These are phyloP conservation scores for Alternaria longipes DNA, from an alignment of 2,329 filamentous ascomycete species.

Conservation along the genomic window DNA sequence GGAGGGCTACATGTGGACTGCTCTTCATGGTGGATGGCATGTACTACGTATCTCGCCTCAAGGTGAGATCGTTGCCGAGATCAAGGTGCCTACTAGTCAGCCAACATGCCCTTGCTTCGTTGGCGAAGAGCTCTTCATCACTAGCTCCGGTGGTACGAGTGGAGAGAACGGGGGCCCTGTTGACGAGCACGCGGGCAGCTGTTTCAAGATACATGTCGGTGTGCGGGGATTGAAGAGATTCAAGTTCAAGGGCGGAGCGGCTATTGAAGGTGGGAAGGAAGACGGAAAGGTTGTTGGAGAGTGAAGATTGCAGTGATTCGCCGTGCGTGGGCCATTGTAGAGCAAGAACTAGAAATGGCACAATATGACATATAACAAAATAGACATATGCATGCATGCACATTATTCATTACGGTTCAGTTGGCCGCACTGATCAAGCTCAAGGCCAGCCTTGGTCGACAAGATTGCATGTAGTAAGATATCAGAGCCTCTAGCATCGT, in stretches of 20 bases:
- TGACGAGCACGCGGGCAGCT: slow-evolving; percentile 71
- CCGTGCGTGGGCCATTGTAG: not conserved
- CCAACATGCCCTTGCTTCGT: slow-evolving; percentile 84
- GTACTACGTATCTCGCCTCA: slow-evolving; percentile 77
- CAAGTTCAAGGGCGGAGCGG: slow-evolving; percentile 45
- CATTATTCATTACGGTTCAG: not conserved
- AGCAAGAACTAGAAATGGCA: not conserved
- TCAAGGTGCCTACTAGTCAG: slow-evolving; percentile 79
- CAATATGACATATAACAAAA: not conserved
- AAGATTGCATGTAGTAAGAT: not conserved
- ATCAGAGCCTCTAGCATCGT: not conserved
- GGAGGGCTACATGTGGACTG: slow-evolving; percentile 88
- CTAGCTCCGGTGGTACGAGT: slow-evolving; percentile 65
- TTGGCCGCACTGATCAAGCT: not conserved
- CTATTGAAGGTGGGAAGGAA: slow-evolving; percentile 42
- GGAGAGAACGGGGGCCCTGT: slow-evolving; percentile 68
- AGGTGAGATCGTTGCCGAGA: slow-evolving; percentile 76
- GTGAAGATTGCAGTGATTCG: slow-evolving; percentile 11
- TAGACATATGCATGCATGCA: not conserved
- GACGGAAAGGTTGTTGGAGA: slow-evolving; percentile 39
- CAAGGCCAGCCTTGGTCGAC: not conserved
- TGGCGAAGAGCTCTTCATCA: slow-evolving; percentile 79
- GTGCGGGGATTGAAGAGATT: slow-evolving; percentile 64
- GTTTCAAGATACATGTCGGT: slow-evolving; percentile 82
- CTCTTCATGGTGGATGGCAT: slow-evolving; percentile 79